phyloP scores from a whole-genome alignment of 495 filamentous ascomycete species.

The Lasiosphaeria ovina region DNA sequence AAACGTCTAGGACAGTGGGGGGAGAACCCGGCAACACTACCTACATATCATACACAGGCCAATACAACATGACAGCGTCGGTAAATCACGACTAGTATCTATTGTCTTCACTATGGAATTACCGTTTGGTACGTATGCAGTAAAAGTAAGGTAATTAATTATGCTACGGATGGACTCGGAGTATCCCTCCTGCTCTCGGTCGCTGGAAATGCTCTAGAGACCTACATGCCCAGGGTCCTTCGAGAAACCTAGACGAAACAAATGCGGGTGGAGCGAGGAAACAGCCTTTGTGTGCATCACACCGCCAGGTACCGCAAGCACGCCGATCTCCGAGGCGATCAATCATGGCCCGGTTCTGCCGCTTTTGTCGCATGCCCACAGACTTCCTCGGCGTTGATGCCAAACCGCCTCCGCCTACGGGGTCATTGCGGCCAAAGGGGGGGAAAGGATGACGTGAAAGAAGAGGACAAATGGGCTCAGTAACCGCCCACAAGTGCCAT shows the following conservation, averaged over 20 bases:
- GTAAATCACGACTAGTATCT: too few relatives aligned
- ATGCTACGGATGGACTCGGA: too few relatives aligned
- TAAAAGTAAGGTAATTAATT: too few relatives aligned
- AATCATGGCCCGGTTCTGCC: neutral
- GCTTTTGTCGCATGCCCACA: neutral
- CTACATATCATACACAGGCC: too few relatives aligned
- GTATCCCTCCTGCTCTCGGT: too few relatives aligned
- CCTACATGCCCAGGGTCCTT: constrained; percentile 2
- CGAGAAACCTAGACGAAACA: constrained; percentile 13
- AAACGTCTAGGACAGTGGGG: constrained; percentile 13
- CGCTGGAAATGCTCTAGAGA: too few relatives aligned
- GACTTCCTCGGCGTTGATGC: neutral
- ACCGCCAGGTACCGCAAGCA: neutral
- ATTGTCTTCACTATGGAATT: too few relatives aligned
- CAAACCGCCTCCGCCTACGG: neutral
- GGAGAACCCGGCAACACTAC: neutral
- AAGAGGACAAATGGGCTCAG: too few relatives aligned
- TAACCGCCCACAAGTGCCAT: too few relatives aligned
- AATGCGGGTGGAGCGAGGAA: constrained; percentile 2
- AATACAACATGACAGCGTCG: too few relatives aligned
- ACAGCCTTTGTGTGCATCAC: neutral
- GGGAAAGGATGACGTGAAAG: too few relatives aligned
- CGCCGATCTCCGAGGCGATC: neutral
- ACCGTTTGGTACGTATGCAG: too few relatives aligned
- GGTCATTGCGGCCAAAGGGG: neutral